Evolutionary conservation across 352 stramenopile genomes (phyloP).

Genomic region (Pythium angustatum): DNA sequence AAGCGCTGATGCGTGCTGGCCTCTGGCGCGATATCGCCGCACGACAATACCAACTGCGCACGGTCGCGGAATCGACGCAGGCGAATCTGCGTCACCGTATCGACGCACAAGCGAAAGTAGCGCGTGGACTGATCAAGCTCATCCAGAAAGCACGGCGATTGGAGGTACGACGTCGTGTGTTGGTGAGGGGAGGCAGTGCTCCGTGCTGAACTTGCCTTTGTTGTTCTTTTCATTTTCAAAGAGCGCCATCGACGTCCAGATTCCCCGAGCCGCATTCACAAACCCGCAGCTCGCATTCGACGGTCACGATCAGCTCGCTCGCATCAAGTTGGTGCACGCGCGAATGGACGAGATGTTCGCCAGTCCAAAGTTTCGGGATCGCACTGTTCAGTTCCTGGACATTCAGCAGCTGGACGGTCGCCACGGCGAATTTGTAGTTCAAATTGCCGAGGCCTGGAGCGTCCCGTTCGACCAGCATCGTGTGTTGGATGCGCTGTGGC

Average conservation of each 20-base stretch:
- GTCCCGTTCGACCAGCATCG: slow-evolving; percentile 11
- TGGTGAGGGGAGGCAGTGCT: no score
- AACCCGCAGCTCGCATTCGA: background rate
- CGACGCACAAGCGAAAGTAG: slow-evolving; percentile 35
- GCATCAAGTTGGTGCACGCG: slow-evolving; percentile 2
- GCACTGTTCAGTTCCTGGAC: slow-evolving; percentile 19
- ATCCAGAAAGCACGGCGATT: slow-evolving; percentile 21
- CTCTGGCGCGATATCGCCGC: slow-evolving; percentile 22
- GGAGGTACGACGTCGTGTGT: slow-evolving; percentile 6
- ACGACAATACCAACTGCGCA: slow-evolving; percentile 15
- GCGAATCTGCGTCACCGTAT: slow-evolving; percentile 24
- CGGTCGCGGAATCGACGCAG: slow-evolving; percentile 36
- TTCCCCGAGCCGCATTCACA: background rate
- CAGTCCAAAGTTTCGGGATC: slow-evolving; percentile 15
- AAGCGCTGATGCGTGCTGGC: no score
- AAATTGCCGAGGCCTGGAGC: slow-evolving; percentile 14
- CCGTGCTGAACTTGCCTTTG: no score
- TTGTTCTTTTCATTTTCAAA: no score
- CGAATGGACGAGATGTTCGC: background rate
- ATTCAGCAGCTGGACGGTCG: slow-evolving; percentile 5
- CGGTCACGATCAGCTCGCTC: slow-evolving; percentile 5
- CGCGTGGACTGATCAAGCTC: slow-evolving; percentile 30
- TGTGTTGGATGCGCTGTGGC: slow-evolving; percentile 18
- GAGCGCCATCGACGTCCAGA: no score
- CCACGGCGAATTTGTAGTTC: slow-evolving; percentile 8